These are phyloP conservation scores for Globisporangium canariense DNA, from an alignment of 352 stramenopile genomes.

Conservation along the genomic window DNA sequence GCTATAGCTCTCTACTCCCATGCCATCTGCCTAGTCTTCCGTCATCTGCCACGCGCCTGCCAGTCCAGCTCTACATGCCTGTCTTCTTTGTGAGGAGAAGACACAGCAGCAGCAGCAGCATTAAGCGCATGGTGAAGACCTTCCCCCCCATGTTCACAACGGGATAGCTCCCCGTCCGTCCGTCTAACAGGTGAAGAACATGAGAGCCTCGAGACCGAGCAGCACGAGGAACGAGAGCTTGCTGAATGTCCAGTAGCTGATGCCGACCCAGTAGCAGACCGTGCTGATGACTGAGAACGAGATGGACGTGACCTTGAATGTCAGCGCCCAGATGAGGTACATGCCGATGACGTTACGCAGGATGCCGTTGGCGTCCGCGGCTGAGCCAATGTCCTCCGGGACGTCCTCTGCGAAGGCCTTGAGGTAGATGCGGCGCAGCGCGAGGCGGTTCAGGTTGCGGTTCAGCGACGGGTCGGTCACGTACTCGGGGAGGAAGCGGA, in stretches of 20 bases:
- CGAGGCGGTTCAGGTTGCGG: conserved; percentile 78
- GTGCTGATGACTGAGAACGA: conserved; percentile 33
- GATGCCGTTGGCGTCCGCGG: conserved; percentile 47
- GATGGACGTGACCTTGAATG: conserved; percentile 57
- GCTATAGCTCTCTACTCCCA: not conserved
- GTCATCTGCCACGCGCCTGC: not conserved
- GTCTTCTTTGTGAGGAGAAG: conserved; percentile 11
- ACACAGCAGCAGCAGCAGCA: not conserved
- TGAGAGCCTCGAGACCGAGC: conserved; percentile 55
- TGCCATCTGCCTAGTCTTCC: not conserved
- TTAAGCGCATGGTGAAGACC: not conserved
- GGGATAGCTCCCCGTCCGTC: not conserved
- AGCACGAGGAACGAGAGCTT: conserved; percentile 48
- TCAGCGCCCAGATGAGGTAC: conserved; percentile 69
- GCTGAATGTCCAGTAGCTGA: conserved; percentile 63
- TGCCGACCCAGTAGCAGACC: conserved; percentile 44
- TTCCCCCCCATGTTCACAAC: not conserved
- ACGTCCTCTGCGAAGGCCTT: conserved; percentile 71
- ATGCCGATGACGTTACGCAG: conserved; percentile 61
- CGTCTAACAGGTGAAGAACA: conserved; percentile 78
- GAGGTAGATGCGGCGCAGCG: conserved; percentile 76
- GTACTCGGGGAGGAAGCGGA: conserved; percentile 76
- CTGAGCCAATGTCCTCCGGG: conserved; percentile 55
- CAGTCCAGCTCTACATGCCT: not conserved
- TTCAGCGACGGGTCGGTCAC: conserved; percentile 61